These are phyloP conservation scores for Mortierella sp. DNA, from an alignment of 371 early-diverging fungal genomes.

Conservation along the genomic window DNA sequence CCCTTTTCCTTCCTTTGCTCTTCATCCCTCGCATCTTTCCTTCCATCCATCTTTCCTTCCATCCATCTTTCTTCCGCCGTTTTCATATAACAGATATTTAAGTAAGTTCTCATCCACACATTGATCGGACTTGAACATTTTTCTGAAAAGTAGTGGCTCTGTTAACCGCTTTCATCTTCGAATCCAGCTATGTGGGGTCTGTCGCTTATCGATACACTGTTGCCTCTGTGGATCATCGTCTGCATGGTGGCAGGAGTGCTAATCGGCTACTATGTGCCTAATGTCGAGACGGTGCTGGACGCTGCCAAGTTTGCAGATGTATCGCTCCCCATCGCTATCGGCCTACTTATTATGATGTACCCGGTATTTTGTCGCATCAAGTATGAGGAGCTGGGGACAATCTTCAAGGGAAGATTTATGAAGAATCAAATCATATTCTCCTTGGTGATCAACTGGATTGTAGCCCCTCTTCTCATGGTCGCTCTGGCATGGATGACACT, in stretches of 20 bases:
- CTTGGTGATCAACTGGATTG: constrained; percentile 74
- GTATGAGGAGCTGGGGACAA: constrained; percentile 64
- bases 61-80: too few species aligned
- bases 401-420: constrained; percentile 58
- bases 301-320: constrained; percentile 74
- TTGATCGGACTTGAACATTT: too few species aligned
- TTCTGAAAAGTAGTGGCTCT: not conserved
- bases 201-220: constrained; percentile 64
- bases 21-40: too few species aligned
- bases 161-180: not conserved
- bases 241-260: constrained; percentile 79
- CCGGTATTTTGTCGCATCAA: constrained; percentile 79
- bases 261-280: constrained; percentile 75
- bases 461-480: constrained; percentile 80
- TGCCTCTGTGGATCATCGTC: constrained; percentile 68
- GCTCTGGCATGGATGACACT: constrained; percentile 80
- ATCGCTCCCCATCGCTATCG: constrained; percentile 76
- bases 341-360: constrained; percentile 80
- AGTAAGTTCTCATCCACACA: too few species aligned
- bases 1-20: too few species aligned
- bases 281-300: constrained; percentile 65
- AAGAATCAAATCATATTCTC: constrained; percentile 68
- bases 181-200: constrained; percentile 33
- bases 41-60: too few species aligned
- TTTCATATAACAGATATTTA: too few species aligned